Base-by-base conservation (phyloP, 2,329 filamentous ascomycete genomes). In the Monosporascus sp. region DNA sequence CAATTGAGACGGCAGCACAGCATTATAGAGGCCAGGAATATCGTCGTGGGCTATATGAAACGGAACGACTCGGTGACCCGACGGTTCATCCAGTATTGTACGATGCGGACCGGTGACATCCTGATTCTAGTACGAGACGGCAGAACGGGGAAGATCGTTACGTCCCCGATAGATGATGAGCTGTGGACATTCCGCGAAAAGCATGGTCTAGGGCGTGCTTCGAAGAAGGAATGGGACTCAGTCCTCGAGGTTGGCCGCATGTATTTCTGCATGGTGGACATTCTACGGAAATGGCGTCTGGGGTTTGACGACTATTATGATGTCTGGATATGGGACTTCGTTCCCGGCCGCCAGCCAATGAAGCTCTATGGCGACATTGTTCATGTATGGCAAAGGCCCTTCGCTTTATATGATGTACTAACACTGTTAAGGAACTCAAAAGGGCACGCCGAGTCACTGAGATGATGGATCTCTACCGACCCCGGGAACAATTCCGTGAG, bases 11-110 rank as follows among this genome's bases (percentile, higher is more conserved):
- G 63, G 18, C 55, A 59, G 37, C 61, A 65, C n/a, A 55, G 56
- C 44, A 56, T 63, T 17, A 53, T 63, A 11, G 62, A 68, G 49
- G 52, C 61, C 5, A 64, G 63, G 45, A 68, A 68, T 46, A 58
- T 65, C 35, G 51, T 68, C 7, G 66, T 65, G n/a, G 65, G 61
- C 6, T 56, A 68, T n/a, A 68, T 68, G 65, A 67, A 63, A 48
- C 63, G 66, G 2, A 65, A 67, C 35, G 64, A 67, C 47, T 60
- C 65, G 6, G 58, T 63, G 3, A 66, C 63, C 5, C 62, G 63
- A n/a, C 61, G 65, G 3, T 68, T 67, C 48, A 63, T 68, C 15
- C 63, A 67, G 45, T 67, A 66, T 39, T 60, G 58, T 47, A 55
- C 59, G 15, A 65, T 68, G 65, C 60, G 61, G 37, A 53, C 60